Evolutionary conservation across 371 early-diverging fungal genomes (phyloP).

Genomic region (Dichotomocladium elegans): DNA sequence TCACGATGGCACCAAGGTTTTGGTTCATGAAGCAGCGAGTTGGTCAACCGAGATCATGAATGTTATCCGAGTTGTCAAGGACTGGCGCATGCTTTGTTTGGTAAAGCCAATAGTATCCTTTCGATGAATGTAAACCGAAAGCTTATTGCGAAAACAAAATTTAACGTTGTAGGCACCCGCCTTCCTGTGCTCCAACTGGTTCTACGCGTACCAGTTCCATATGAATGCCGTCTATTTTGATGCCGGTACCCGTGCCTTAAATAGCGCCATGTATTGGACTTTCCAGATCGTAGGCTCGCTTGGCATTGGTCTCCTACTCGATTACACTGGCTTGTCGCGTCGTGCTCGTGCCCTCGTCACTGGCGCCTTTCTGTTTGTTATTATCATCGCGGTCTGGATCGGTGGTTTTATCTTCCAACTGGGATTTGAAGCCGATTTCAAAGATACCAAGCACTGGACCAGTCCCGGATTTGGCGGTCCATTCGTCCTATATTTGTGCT

Average conservation of each 20-base stretch:
- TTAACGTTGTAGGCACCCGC: slow-evolving; percentile 38
- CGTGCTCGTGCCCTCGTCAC: slow-evolving; percentile 52
- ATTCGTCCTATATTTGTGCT: slow-evolving; percentile 61
- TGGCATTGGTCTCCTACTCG: slow-evolving; percentile 53
- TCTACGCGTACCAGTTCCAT: slow-evolving; percentile 68
- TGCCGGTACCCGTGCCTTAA: slow-evolving; percentile 59
- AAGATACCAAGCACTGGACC: slow-evolving; percentile 22
- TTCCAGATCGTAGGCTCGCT: slow-evolving; percentile 64
- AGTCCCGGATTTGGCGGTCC: slow-evolving; percentile 41
- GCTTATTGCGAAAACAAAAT: background rate
- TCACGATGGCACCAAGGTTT: slow-evolving; percentile 55
- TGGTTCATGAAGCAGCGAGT: slow-evolving; percentile 39
- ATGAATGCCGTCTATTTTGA: slow-evolving; percentile 51
- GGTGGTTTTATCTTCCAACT: slow-evolving; percentile 60
- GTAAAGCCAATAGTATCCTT: background rate
- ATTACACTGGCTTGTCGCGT: slow-evolving; percentile 40
- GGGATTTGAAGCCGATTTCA: slow-evolving; percentile 30
- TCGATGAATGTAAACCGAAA: background rate
- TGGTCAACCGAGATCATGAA: slow-evolving; percentile 48
- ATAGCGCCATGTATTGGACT: slow-evolving; percentile 68
- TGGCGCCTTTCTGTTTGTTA: slow-evolving; percentile 34
- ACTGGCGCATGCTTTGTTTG: slow-evolving; percentile 51
- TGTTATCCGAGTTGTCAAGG: slow-evolving; percentile 53
- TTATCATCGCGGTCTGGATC: slow-evolving; percentile 57
- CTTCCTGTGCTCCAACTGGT: slow-evolving; percentile 74